These are phyloP conservation scores for Hypoxylon fuscum DNA, from an alignment of 495 filamentous ascomycete genomes.

Conservation along the genomic window DNA sequence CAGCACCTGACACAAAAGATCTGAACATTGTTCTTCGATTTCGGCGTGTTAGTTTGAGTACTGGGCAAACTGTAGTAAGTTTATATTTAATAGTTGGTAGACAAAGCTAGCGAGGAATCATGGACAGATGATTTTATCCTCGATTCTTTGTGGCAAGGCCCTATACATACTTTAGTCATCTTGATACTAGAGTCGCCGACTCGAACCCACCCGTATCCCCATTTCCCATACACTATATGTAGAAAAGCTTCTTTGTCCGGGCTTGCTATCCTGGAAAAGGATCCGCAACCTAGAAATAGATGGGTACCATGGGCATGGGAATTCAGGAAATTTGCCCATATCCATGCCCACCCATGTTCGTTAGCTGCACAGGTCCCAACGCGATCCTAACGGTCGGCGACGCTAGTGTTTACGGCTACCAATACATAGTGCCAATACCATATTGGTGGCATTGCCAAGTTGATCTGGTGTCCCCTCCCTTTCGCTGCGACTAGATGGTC, in stretches of 20 bases:
- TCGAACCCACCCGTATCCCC: constrained; percentile 10
- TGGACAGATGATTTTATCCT: not conserved
- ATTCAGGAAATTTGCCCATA: constrained; percentile 6
- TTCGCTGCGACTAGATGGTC: constrained; percentile 17
- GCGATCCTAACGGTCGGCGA: constrained; percentile 34
- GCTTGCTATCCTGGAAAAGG: constrained; percentile 9
- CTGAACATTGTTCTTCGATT: constrained; percentile 16
- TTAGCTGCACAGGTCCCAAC: constrained; percentile 13
- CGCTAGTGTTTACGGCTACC: constrained; percentile 22
- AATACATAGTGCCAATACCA: constrained; percentile 4
- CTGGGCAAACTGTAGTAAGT: not conserved
- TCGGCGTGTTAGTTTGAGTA: not conserved
- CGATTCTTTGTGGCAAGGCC: constrained; percentile 3
- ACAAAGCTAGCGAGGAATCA: not conserved
- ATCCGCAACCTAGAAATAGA: constrained; percentile 22
- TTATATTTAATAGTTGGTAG: not conserved
- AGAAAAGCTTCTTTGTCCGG: constrained; percentile 3
- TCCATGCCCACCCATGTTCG: constrained; percentile 11
- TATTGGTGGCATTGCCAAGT: constrained; percentile 20
- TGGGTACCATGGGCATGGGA: constrained; percentile 17
- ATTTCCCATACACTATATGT: too few relatives aligned
- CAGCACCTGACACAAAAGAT: constrained; percentile 52
- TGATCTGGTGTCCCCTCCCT: constrained; percentile 3
- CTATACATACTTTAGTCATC: constrained; percentile 34
- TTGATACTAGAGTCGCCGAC: constrained; percentile 27